These are phyloP conservation scores for Phytophthora podocarpi DNA, from an alignment of 352 stramenopile species.

Conservation along the genomic window DNA sequence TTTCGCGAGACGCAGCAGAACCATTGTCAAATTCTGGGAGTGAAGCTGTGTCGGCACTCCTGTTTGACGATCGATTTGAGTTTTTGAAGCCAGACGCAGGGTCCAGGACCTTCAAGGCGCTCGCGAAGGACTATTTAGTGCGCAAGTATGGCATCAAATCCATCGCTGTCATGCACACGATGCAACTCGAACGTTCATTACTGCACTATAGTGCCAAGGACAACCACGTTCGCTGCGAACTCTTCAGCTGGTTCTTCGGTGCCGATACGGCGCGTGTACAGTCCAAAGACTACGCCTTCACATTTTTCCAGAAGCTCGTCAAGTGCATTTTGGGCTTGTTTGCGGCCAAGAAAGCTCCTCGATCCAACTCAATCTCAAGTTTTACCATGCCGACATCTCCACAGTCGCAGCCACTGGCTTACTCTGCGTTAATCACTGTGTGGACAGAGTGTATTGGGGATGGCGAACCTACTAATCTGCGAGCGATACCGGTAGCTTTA, in stretches of 20 bases:
- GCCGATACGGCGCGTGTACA: constrained; percentile 44
- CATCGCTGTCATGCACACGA: constrained; percentile 67
- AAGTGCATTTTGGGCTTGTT: constrained; percentile 50
- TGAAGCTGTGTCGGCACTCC: constrained; percentile 24
- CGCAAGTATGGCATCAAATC: constrained; percentile 82
- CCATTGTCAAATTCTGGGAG: neutral
- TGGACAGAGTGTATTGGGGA: constrained; percentile 78
- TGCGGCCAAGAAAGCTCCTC: constrained; percentile 33
- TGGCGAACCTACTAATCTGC: constrained; percentile 35
- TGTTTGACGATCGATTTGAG: constrained; percentile 39
- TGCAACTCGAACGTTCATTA: constrained; percentile 76
- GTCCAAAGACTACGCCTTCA: constrained; percentile 62
- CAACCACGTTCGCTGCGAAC: constrained; percentile 57
- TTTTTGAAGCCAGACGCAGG: constrained; percentile 35
- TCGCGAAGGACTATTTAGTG: constrained; percentile 64
- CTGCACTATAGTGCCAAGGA: constrained; percentile 51
- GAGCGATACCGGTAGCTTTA: constrained; percentile 28
- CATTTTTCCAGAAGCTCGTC: constrained; percentile 61
- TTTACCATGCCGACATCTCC: neutral
- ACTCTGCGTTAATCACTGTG: constrained; percentile 46
- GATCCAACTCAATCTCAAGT: constrained; percentile 16
- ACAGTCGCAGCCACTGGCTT: constrained; percentile 35
- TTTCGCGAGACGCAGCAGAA: constrained; percentile 52
- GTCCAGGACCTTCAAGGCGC: constrained; percentile 52
- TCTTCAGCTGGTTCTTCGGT: constrained; percentile 75